Base-by-base conservation (phyloP, 2,329 filamentous ascomycete genomes). In the Daldinia eschscholtzii region DNA sequence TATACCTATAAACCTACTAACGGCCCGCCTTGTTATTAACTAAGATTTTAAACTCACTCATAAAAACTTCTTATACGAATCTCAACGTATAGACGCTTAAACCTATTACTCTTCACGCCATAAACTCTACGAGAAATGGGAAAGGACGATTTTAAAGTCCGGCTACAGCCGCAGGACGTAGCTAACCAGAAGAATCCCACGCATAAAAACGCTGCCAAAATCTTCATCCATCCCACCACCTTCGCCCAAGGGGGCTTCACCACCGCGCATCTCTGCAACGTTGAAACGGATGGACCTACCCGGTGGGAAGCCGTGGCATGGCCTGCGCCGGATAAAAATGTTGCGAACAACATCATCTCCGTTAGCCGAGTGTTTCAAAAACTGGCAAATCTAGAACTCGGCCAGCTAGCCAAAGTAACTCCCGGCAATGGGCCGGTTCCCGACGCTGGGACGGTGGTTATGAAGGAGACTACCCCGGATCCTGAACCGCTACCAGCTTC, bases 311-410 rank as follows among this genome's bases (percentile, higher is more conserved):
- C 85, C 4, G 81, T 84, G 33, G 80, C 86, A 1, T 87, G 85
- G 81, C 81, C 83, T 0, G 79, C 85, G 15, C 82, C 84, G 1
- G 84, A 85, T 50, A 86, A 90, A 77, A 89, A 90, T 74, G 83
- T 93, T 72, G 87, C 89, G 75, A 88, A 88, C 72, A 87, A 90
- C 70, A 85, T 93, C 64, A 83, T 92, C 57, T 86, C 94, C 83
- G 88, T 93, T 82, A 90, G 92, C 23, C 90, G 92, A 70, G 84
- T 88, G 5, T 88, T 97, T 61, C 91, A 92, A 70, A 90, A 92
- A 39, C 86, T 88, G 6, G 92, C 92, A 72, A 88, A 88, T 0
- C 87, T 97, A 73, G 91, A 91, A 68, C 83, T 96, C 3, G 89
- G 89, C 15, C 92, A 94, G 56, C 86, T 89, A 57, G 81, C 87